Percentiles rank a stretch among this genome's conserved stretches.
Evolutionary conservation across 2,329 filamentous ascomycete genomes (phyloP).

Genomic region (Beauveria varroae): DNA sequence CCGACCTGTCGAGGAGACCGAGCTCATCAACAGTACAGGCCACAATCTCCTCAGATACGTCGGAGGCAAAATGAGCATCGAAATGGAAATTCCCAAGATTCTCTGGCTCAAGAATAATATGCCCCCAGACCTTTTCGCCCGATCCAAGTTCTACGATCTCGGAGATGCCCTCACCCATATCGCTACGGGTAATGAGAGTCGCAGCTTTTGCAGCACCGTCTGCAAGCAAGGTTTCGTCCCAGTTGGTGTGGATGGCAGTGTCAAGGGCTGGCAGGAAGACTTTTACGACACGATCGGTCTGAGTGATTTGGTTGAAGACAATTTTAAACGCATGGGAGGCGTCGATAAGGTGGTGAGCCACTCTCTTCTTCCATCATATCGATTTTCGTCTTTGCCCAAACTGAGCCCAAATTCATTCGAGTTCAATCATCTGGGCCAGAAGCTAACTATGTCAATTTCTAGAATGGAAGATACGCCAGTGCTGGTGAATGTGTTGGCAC

Average conservation of each 20-base stretch:
- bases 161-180: constrained; percentile 89
- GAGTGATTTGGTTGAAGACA: constrained; percentile 72
- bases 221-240: constrained; percentile 97
- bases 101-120: constrained; percentile 98
- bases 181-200: constrained; percentile 82
- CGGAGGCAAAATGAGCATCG: constrained; percentile 95
- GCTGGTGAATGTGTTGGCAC: constrained; percentile 86
- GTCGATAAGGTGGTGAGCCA: constrained; percentile 86
- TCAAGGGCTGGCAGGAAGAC: constrained; percentile 97
- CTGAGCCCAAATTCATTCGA: background rate
- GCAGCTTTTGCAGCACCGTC: constrained; percentile 92
- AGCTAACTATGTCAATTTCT: constrained; percentile 12
- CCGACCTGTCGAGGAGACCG: constrained; percentile 80
- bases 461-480: constrained; percentile 89
- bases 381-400: background rate
- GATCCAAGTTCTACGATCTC: constrained; percentile 96
- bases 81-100: constrained; percentile 99
- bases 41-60: constrained; percentile 95
- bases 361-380: constrained; percentile 25
- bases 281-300: constrained; percentile 84
- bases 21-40: constrained; percentile 84
- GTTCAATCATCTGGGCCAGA: background rate
- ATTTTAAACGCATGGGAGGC: constrained; percentile 90
- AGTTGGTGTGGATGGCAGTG: constrained; percentile 92
- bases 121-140: constrained; percentile 80